These are phyloP conservation scores for Solanum chmielewskii DNA, from an alignment of 257 asterid genomes.

Conservation along the genomic window DNA sequence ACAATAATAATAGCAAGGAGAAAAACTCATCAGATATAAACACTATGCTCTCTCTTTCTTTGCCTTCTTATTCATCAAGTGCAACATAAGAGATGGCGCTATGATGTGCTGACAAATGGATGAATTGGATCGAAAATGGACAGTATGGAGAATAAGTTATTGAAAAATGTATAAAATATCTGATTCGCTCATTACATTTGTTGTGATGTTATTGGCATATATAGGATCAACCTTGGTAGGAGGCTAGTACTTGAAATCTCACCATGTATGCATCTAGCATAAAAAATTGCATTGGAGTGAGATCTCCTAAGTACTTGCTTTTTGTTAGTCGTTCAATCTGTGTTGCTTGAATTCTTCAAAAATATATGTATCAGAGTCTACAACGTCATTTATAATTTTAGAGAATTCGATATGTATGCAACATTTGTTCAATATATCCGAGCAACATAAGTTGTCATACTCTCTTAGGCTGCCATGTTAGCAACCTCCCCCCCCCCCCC, in stretches of 20 bases:
- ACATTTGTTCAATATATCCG: neutral
- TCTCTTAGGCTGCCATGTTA: neutral
- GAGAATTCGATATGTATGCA: neutral
- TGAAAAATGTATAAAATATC: neutral
- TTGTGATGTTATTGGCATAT: neutral
- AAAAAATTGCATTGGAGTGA: conserved; percentile 37
- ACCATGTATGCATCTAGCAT: conserved; percentile 18
- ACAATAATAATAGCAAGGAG: conserved; percentile 16
- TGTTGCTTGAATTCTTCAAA: neutral
- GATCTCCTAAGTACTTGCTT: conserved; percentile 52
- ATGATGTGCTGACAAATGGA: neutral
- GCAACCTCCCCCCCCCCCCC: neutral
- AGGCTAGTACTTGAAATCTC: conserved; percentile 59
- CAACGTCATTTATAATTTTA: neutral
- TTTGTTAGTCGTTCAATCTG: neutral
- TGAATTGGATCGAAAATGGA: neutral
- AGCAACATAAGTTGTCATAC: neutral
- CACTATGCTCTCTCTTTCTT: conserved; percentile 76
- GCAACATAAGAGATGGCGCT: neutral
- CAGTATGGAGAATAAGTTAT: neutral
- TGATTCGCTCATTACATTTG: neutral
- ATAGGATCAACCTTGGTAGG: neutral
- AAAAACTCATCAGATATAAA: conserved; percentile 23
- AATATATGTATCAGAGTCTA: neutral
- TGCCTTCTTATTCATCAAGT: conserved; percentile 1